Evolutionary conservation across 2,329 filamentous ascomycete genomes (phyloP).

Genomic region (Bipolaris victoriae): DNA sequence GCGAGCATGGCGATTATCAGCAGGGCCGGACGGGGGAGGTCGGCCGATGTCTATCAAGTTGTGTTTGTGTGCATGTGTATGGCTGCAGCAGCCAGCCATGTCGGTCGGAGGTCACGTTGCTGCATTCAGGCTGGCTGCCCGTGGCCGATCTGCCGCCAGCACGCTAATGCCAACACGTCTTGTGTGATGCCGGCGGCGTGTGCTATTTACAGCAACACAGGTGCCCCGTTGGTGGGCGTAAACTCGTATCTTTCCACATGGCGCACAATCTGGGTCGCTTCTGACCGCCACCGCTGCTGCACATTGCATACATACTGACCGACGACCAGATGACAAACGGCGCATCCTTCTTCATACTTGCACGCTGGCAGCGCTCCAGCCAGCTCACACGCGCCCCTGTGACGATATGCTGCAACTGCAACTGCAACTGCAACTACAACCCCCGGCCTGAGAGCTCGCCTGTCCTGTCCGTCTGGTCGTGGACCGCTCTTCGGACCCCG

Average conservation of each 20-base stretch:
- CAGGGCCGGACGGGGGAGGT: background rate
- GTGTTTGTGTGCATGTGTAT: background rate
- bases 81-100: conserved; percentile 9
- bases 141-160: conserved; percentile 13
- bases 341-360: no score
- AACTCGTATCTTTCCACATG: conserved; percentile 7
- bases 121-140: conserved; percentile 9
- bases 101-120: conserved; percentile 10
- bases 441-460: conserved; percentile 7
- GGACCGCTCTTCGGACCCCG: conserved; percentile 13
- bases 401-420: conserved; percentile 1
- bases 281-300: conserved; percentile 2
- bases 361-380: conserved; percentile 7
- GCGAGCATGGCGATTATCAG: conserved; percentile 3
- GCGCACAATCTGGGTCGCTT: conserved; percentile 1
- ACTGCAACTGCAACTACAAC: background rate
- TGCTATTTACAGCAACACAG: conserved; percentile 14
- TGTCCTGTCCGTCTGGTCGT: conserved; percentile 1
- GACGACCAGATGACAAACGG: no score
- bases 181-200: conserved; percentile 6
- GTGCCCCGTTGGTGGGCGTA: background rate
- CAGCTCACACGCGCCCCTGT: background rate
- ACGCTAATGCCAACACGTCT: background rate
- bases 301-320: no score
- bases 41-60: conserved; percentile 2